These are phyloP conservation scores for Panaeolus cyanescens DNA, from an alignment of 768 basidiomycete species.

Conservation along the genomic window DNA sequence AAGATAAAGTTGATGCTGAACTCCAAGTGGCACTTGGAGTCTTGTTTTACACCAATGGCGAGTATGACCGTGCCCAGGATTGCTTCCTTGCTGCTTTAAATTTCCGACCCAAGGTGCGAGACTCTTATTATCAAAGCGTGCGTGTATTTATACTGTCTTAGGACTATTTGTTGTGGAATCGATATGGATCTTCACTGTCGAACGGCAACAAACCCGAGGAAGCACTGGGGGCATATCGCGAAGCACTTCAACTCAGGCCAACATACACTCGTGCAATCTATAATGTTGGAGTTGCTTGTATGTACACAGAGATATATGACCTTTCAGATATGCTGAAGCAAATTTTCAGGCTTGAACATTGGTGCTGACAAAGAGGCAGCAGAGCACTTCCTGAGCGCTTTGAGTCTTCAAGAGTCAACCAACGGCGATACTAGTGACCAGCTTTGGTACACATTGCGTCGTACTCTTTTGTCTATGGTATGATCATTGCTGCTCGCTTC, in stretches of 20 bases:
- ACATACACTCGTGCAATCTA: constrained; percentile 97
- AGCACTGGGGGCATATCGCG: constrained; percentile 85
- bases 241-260: constrained; percentile 87
- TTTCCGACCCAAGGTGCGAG: constrained; percentile 61
- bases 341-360: constrained; percentile 81
- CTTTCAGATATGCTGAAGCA: constrained; percentile 1
- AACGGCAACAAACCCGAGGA: constrained; percentile 96
- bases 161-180: constrained; percentile 97
- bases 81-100: constrained; percentile 91
- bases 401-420: constrained; percentile 74
- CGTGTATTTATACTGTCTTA: constrained; percentile 14
- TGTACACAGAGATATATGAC: constrained; percentile 34
- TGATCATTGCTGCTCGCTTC: constrained; percentile 15
- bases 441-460: constrained; percentile 87
- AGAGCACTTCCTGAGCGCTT: constrained; percentile 89
- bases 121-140: neutral
- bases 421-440: constrained; percentile 77
- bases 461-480: constrained; percentile 83
- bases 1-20: constrained; percentile 79
- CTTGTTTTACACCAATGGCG: constrained; percentile 84
- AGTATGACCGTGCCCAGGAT: constrained; percentile 89
- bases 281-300: constrained; percentile 97
- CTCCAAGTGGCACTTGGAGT: constrained; percentile 94
- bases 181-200: constrained; percentile 90
- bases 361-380: constrained; percentile 94